These are phyloP conservation scores for Amesomyces nigricolor DNA, from an alignment of 2,329 filamentous ascomycete genomes.

Conservation along the genomic window DNA sequence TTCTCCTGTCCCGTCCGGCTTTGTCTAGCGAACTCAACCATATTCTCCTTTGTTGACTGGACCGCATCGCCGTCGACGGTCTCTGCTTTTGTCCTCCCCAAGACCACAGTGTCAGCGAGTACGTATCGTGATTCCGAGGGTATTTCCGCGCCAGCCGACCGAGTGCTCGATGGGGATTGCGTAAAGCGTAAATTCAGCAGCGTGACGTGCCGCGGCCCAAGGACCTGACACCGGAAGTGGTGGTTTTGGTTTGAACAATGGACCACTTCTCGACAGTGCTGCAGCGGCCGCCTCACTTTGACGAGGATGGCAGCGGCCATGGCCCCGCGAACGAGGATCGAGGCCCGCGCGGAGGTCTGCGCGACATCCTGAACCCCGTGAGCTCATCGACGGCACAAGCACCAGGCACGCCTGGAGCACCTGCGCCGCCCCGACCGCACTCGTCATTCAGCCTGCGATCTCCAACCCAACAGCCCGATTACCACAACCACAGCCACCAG, in stretches of 20 bases:
- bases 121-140: conserved; percentile 6
- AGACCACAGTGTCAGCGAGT: conserved; percentile 1
- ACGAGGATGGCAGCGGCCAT: conserved; percentile 37
- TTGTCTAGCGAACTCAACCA: neutral
- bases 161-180: conserved; percentile 23
- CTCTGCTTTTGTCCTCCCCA: neutral
- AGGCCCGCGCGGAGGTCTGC: conserved; percentile 34
- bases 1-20: neutral
- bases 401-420: conserved; percentile 22
- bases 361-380: conserved; percentile 43
- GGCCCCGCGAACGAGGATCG: conserved; percentile 32
- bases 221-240: conserved; percentile 6
- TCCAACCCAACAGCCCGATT: conserved; percentile 36
- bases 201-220: conserved; percentile 13
- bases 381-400: conserved; percentile 28
- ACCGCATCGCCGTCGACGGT: neutral
- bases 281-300: conserved; percentile 39
- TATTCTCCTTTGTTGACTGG: neutral
- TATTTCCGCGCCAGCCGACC: conserved; percentile 14
- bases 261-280: conserved; percentile 48
- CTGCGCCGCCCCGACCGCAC: conserved; percentile 35
- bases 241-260: conserved; percentile 31
- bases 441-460: conserved; percentile 45
- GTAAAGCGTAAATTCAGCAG: conserved; percentile 21
- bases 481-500: conserved; percentile 17